Evolutionary conservation across 1,139 yeast species (phyloP), one percentile per base, ranked within the genome.

Genomic region (Wickerhamiella pararugosa): DNA sequence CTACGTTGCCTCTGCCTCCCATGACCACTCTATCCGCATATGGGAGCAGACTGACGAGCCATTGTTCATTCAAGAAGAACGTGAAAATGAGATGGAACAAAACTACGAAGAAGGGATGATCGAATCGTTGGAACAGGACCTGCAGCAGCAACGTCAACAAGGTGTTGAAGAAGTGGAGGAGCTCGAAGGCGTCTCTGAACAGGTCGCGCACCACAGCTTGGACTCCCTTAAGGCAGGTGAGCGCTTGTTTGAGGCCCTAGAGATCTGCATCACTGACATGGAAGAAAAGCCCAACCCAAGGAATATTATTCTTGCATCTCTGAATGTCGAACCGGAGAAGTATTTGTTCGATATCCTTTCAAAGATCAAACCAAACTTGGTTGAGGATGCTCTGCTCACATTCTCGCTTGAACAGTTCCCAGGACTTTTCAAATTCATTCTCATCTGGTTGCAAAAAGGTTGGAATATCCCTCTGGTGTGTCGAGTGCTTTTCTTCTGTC

Each of bases 141-240:
- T 50, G 11, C 39, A 35, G 34, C 53, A 49, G n/a, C 48, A 44
- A 4, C 47, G 46, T 4, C 52, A 50, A 1, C 52, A 49, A 9
- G 66, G 59, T 4, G 63, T 53, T 6, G 69, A 61, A 1, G 71
- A 61, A 5, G 75, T 63, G 2, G 75, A 64, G 7, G 73, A 65
- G 6, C 30, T 29, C 6, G 33, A 36, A 21, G 70, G 60, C n/a
- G 77, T 73, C 42, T 79, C 73, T 36, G 77, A 71, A 7, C 71
- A 73, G 6, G 96, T 86, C 8, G 72, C 76, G 37, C 79, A 79
- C 51, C 95, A 86, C 60, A 86, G 95, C 0, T 67, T 79, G 57
- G 98, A 90, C 55, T 81, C 96, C 1, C 70, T 90, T 54, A 90
- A 90, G 60, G 92, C 96, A 0, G 96, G 98, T 51, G 99, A 90